A percentile compares a stretch with the other conserved stretches of the same genome.
These are phyloP conservation scores for Metschnikowia henanensis DNA, from an alignment of 805 yeast species.

Conservation along the genomic window DNA sequence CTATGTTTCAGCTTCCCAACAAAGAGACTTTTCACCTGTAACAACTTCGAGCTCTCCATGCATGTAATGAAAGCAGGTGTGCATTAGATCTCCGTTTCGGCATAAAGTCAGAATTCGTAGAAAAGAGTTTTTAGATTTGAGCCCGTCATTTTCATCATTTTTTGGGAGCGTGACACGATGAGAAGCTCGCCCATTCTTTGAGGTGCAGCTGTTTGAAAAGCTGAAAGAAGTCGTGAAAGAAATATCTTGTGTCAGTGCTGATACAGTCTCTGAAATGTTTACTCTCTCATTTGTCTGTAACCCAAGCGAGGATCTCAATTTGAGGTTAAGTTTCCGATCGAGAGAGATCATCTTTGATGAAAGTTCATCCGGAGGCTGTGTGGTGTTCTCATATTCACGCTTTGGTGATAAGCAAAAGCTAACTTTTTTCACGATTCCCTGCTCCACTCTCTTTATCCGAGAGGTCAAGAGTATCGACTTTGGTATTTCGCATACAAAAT, in stretches of 20 bases:
- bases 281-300: neutral
- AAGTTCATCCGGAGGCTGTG: neutral
- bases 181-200: too few species aligned
- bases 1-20: neutral
- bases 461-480: slow-evolving; percentile 4
- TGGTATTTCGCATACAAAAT: neutral
- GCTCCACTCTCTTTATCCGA: neutral
- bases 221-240: too few species aligned
- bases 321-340: neutral
- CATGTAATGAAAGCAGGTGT: slow-evolving; percentile 1
- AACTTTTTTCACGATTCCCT: neutral
- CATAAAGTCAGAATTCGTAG: slow-evolving; percentile 3
- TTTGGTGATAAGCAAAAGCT: neutral
- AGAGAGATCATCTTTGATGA: neutral
- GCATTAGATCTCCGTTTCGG: neutral
- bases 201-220: too few species aligned
- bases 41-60: neutral
- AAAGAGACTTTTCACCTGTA: neutral
- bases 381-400: neutral
- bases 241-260: too few species aligned
- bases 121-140: neutral
- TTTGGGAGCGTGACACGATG: too few species aligned
- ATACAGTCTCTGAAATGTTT: too few species aligned
- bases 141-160: too few species aligned
- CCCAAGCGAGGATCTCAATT: neutral